Conservation (phyloP, 371 early-diverging fungal species). For the Choanephora cucurbitarum region DNA sequence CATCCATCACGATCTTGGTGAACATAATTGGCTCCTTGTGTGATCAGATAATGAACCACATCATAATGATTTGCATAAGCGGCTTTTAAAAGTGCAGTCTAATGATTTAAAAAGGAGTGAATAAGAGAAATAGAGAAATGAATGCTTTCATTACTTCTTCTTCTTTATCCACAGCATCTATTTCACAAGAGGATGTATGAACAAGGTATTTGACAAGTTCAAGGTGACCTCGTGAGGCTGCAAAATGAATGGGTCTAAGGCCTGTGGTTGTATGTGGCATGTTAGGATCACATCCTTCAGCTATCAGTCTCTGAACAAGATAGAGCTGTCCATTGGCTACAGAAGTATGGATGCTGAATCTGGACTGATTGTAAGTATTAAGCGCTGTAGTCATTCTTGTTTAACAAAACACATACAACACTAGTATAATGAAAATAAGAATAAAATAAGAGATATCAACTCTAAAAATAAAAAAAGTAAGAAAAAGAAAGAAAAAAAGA, state of each 20-base stretch:
- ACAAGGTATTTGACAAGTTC: slow-evolving; percentile 58
- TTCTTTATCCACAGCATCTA: slow-evolving; percentile 64
- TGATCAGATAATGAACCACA: slow-evolving; percentile 58
- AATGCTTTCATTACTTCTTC: slow-evolving; percentile 51
- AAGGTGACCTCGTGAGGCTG: slow-evolving; percentile 59
- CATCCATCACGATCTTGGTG: slow-evolving; percentile 72
- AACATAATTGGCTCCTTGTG: slow-evolving; percentile 52
- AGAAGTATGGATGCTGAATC: slow-evolving; percentile 8
- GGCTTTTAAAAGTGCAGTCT: slow-evolving; percentile 77
- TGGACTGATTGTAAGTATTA: not conserved
- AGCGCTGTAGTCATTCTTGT: slow-evolving; percentile 9
- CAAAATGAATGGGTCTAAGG: slow-evolving; percentile 61
- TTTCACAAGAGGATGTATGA: slow-evolving; percentile 50
- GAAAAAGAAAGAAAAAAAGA: slow-evolving; percentile 5
- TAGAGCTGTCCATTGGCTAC: slow-evolving; percentile 16
- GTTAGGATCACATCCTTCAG: slow-evolving; percentile 19
- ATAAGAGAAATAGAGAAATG: not conserved
- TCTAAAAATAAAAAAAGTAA: not conserved
- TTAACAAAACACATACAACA: not conserved
- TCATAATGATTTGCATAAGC: slow-evolving; percentile 61
- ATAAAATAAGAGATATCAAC: not conserved
- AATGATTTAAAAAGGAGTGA: slow-evolving; percentile 1
- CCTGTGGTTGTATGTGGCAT: slow-evolving; percentile 42
- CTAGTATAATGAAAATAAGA: not conserved
- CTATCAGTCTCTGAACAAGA: slow-evolving; percentile 11